Evolutionary conservation across 2,329 filamentous ascomycete genomes (phyloP), one percentile per base, ranked within the genome.

Genomic region (Colletotrichum musicola): DNA sequence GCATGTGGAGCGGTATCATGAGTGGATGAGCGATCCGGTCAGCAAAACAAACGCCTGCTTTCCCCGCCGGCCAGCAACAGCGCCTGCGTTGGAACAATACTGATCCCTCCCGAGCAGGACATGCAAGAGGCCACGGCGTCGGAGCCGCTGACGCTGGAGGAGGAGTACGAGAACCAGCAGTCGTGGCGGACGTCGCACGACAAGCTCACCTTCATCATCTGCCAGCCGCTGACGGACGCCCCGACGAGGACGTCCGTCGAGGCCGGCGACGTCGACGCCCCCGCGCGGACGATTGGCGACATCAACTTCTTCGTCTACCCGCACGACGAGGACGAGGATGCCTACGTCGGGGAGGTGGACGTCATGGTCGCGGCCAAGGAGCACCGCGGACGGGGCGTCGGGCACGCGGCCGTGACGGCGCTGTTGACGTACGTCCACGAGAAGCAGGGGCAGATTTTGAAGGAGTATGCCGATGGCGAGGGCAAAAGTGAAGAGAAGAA

Each of bases 141-240:
- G 0, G 94, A 98, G 71, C 93, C 91, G 0, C 86, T 98, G 58
- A 90, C 88, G 0, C 83, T 98, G 0, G 84, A 89, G 1, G 92
- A 97, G 76, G 95, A 98, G 83, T 94, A 96, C 79, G 88, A 89
- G 57, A 98, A 98, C 90, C 95, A 98, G 79, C 81, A 82, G n/a
- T 93, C 90, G 71, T 98, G 95, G 95, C 90, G 94, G 44, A 82
- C 82, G 20, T 93, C 96, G 49, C 80, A 82, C 27, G 95, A 98
- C 80, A 98, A 98, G 81, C 80, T 98, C 70, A 98, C 95, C 0
- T 98, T 98, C 74, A 97, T 98, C 77, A 80, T 93, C 62, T 97
- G 94, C 76, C 81, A 84, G 10, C 86, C 89, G 0, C 68, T 77
- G 20, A 18, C 60, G 2, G 53, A 69, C 6, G 54, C 62, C 4